A percentile compares a stretch with the other conserved stretches of the same genome.
phyloP scores from a whole-genome alignment of 78 protist genomes.

The Dictyostelium citrinum region DNA sequence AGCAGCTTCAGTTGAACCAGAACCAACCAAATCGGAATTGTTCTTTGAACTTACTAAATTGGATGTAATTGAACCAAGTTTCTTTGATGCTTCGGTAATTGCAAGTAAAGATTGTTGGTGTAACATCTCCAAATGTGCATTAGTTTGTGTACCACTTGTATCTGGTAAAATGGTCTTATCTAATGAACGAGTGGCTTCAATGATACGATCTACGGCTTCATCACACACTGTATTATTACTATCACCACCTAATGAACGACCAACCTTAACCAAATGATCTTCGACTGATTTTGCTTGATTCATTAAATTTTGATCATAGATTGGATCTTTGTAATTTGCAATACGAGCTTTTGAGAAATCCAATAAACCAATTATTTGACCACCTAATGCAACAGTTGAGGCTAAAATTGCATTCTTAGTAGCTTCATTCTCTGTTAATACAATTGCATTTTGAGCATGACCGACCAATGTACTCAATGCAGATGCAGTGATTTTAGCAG shows the following conservation, averaged over 20 bases:
- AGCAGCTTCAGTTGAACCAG: conserved; percentile 34
- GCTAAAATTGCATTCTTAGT: conserved; percentile 8
- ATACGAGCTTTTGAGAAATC: conserved; percentile 72
- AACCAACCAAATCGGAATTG: conserved; percentile 14
- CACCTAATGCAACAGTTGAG: conserved; percentile 19
- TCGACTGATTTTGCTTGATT: conserved; percentile 19
- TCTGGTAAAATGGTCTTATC: conserved; percentile 62
- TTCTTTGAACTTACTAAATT: conserved; percentile 27
- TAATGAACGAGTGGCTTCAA: conserved; percentile 53
- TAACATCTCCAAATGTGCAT: conserved; percentile 10
- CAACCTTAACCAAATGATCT: conserved; percentile 23
- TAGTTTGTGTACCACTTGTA: conserved; percentile 38
- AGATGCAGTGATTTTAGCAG: conserved; percentile 38
- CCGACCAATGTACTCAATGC: conserved; percentile 13
- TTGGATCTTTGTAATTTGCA: conserved; percentile 78
- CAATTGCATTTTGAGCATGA: conserved; percentile 23
- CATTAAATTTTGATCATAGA: conserved; percentile 57
- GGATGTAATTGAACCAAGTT: conserved; percentile 51
- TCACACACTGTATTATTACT: conserved; percentile 19
- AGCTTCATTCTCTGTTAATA: not conserved
- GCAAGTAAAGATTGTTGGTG: conserved; percentile 43
- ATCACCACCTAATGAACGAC: conserved; percentile 34
- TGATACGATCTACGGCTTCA: conserved; percentile 62
- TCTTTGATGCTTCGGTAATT: conserved; percentile 39
- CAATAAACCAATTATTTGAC: conserved; percentile 8